Conservation (phyloP, 2,329 filamentous ascomycete species). For the Epichloe gansuensis region DNA sequence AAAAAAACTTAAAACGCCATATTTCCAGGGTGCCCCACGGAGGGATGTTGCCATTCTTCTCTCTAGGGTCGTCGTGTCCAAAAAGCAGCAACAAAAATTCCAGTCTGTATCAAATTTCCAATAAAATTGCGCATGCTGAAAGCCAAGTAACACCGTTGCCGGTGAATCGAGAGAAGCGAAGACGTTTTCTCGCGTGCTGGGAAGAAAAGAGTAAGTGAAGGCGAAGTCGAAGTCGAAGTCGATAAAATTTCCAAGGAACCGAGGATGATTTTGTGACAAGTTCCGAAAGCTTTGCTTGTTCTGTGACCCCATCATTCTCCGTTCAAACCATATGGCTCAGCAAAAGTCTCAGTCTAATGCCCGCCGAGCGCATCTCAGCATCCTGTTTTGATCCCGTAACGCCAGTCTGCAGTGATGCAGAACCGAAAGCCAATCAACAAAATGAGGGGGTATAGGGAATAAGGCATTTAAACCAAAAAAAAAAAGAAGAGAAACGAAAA, state of each 20-base stretch:
- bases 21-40: background rate
- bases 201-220: background rate
- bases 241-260: no score
- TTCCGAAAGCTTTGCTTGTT: background rate
- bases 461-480: background rate
- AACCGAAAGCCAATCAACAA: background rate
- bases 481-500: background rate
- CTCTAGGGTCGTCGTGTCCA: background rate
- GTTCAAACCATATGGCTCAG: background rate
- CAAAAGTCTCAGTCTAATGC: background rate
- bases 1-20: background rate
- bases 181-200: background rate
- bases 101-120: background rate
- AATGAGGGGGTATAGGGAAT: background rate
- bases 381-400: background rate
- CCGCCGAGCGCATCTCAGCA: background rate
- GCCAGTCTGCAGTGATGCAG: background rate
- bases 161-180: slow-evolving; percentile 1
- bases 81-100: background rate
- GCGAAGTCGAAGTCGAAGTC: background rate
- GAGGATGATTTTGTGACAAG: no score
- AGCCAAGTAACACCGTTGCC: background rate
- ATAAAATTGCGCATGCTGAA: background rate
- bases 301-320: background rate
- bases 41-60: background rate